Base-by-base conservation (phyloP, 176 grass and related monocot genomes). In the Carex scoparia region DNA sequence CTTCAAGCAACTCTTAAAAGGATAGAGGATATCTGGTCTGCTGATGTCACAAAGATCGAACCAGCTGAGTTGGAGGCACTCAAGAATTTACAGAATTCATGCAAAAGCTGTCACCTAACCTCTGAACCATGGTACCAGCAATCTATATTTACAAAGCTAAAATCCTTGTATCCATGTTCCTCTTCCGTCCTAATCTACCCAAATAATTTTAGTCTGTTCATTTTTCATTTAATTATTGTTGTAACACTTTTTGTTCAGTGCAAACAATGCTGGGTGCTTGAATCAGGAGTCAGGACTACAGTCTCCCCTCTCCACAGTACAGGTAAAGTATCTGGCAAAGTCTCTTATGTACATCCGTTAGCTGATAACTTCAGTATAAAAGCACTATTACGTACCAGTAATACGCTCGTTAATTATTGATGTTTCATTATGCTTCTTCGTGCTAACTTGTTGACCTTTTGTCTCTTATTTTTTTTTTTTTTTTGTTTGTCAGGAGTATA, bases 201-300 rank as follows among this genome's bases (percentile, higher is more conserved):
- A 40, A 40, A 40, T 40, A 40, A 40, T 40, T 1, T 46, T 10
- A 10, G 16, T 19, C 51, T 40, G 10, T 78, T 28, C 4, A 14
- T 84, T 15, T n/a, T 42, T 13, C n/a, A n/a, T n/a, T n/a, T n/a
- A n/a, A n/a, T n/a, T n/a, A n/a, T n/a, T n/a, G n/a, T n/a, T n/a
- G n/a, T n/a, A n/a, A n/a, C n/a, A n/a, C n/a, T n/a, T n/a, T 54
- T 4, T 57, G 31, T 77, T 77, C 7, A 98, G 95, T 78, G 91
- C 88, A 6, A 89, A 90, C 85, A 88, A 89, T 11, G 89, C 92
- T 54, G 90, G 86, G 27, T 88, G 93, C 15, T 86, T 85, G 19
- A 91, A 90, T n/a, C n/a, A n/a, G n/a, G n/a, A n/a, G n/a, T 59
- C 95, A 84, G 74, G 93, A 95, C 65, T 95, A 98, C 75, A 98